These are phyloP conservation scores for Ceratocystis albifundus DNA, from an alignment of 2,329 filamentous ascomycete species.

Conservation along the genomic window DNA sequence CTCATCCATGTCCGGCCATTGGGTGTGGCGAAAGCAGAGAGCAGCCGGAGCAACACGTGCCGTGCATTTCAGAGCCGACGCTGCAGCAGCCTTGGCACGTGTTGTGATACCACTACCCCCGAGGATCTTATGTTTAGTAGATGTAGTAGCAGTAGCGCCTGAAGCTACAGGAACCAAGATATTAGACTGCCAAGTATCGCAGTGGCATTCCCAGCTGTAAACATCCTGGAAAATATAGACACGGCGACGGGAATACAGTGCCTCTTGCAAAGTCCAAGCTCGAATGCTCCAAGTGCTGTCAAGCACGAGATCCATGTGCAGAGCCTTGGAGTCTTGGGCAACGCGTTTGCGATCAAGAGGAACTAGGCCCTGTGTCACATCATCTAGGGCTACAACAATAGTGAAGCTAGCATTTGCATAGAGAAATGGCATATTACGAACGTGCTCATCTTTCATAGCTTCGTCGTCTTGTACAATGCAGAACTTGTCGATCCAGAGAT, in stretches of 20 bases:
- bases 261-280: slow-evolving; percentile 37
- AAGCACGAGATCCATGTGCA: slow-evolving; percentile 33
- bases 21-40: slow-evolving; percentile 33
- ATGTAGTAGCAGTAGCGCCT: not conserved
- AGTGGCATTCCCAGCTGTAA: slow-evolving; percentile 38
- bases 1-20: slow-evolving; percentile 39
- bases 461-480: slow-evolving; percentile 38
- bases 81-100: not conserved
- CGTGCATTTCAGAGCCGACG: slow-evolving; percentile 29
- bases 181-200: slow-evolving; percentile 33
- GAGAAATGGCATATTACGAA: slow-evolving; percentile 37
- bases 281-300: slow-evolving; percentile 33
- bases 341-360: slow-evolving; percentile 31
- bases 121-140: slow-evolving; percentile 24
- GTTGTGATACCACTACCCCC: slow-evolving; percentile 19
- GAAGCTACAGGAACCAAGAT: slow-evolving; percentile 8
- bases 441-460: slow-evolving; percentile 32
- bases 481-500: slow-evolving; percentile 38
- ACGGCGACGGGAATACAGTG: slow-evolving; percentile 34
- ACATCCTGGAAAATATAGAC: slow-evolving; percentile 36
- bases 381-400: slow-evolving; percentile 35
- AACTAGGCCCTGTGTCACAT: slow-evolving; percentile 32
- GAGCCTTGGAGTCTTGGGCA: slow-evolving; percentile 24
- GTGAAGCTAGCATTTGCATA: slow-evolving; percentile 38
- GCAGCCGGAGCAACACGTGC: slow-evolving; percentile 29